These are phyloP conservation scores for Trichoderma polysporum DNA, from an alignment of 2,329 filamentous ascomycete genomes.

Conservation along the genomic window DNA sequence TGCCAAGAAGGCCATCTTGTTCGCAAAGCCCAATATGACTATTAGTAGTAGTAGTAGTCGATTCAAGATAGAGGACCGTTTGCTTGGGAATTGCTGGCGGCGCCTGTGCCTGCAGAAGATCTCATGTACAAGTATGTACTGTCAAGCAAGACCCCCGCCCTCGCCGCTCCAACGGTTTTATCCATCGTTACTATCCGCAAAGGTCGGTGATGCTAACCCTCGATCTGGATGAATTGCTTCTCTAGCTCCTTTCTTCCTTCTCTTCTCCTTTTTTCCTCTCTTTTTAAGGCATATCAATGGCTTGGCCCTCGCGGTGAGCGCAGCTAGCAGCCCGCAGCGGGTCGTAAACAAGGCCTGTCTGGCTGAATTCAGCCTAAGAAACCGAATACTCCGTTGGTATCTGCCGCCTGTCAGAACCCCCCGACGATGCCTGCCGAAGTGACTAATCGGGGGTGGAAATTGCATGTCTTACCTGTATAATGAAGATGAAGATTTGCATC, in stretches of 20 bases:
- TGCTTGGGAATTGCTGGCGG: not conserved
- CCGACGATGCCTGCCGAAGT: not conserved
- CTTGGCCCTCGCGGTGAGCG: constrained; percentile 5
- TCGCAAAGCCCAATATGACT: not conserved
- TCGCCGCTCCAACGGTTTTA: not conserved
- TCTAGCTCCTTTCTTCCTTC: not conserved
- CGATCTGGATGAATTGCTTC: not conserved
- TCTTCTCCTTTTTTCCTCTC: not conserved
- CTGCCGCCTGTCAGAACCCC: not conserved
- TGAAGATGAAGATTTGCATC: not conserved
- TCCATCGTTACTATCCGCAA: not conserved
- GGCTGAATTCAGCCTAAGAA: constrained; percentile 4
- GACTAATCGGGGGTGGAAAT: not conserved
- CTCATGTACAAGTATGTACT: not conserved
- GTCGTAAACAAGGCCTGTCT: not conserved
- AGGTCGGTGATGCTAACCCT: not conserved
- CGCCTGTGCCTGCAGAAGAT: constrained; percentile 8
- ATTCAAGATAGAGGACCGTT: not conserved
- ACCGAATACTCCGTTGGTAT: not conserved
- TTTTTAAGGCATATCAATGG: not conserved
- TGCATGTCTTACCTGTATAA: not conserved
- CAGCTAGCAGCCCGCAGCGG: constrained; percentile 7
- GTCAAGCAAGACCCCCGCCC: not conserved
- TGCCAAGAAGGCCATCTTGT: not conserved
- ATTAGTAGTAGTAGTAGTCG: not conserved